These are phyloP conservation scores for Eucommia ulmoides DNA, from an alignment of 257 asterid genomes.

Conservation along the genomic window DNA sequence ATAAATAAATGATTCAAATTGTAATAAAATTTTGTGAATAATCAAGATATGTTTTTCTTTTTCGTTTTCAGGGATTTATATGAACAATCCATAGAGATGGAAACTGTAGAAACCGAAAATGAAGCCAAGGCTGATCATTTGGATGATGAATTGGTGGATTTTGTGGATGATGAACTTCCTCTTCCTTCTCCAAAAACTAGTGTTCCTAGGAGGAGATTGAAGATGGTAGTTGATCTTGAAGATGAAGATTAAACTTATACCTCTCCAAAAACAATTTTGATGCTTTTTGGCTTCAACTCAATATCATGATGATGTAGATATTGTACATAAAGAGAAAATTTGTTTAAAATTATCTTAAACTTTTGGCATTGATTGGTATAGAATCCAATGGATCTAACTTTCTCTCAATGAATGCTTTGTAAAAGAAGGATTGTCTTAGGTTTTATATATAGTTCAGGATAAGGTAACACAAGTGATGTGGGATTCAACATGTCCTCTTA, in stretches of 20 bases:
- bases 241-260: constrained; percentile 43
- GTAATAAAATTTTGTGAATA: neutral
- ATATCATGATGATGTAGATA: neutral
- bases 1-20: neutral
- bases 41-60: neutral
- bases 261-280: neutral
- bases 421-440: too few species aligned
- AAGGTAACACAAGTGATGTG: too few species aligned
- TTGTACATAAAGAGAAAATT: neutral
- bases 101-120: constrained; percentile 11
- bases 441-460: too few species aligned
- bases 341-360: neutral
- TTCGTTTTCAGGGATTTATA: constrained; percentile 31
- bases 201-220: constrained; percentile 46
- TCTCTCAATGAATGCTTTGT: too few species aligned
- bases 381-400: too few species aligned
- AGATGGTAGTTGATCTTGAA: constrained; percentile 67
- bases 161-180: constrained; percentile 23
- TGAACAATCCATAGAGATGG: constrained; percentile 18
- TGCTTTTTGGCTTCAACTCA: neutral
- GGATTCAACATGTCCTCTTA: too few species aligned
- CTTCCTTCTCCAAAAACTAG: constrained; percentile 16
- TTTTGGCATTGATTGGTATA: too few species aligned
- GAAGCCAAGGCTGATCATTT: constrained; percentile 18
- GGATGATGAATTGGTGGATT: constrained; percentile 28